A percentile compares a stretch with the other conserved stretches of the same genome.
Conservation (phyloP, 2,329 filamentous ascomycete genomes). For the Chaetomium sp. region DNA sequence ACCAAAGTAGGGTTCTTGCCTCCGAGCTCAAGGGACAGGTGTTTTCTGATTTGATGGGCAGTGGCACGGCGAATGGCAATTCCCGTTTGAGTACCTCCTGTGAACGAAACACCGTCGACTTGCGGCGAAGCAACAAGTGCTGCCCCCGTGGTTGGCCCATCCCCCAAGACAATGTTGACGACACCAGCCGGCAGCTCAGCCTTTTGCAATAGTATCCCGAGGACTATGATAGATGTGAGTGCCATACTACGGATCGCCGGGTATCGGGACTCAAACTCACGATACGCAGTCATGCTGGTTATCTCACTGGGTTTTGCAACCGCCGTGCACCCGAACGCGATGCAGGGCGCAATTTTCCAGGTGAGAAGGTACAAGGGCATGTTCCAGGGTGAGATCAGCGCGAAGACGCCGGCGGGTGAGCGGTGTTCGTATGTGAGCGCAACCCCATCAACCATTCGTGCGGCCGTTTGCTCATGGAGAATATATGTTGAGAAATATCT, state of each 20-base stretch:
- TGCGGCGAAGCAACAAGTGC: slow-evolving; percentile 36
- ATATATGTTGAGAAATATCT: slow-evolving; percentile 43
- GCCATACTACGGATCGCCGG: not conserved
- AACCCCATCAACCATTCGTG: slow-evolving; percentile 40
- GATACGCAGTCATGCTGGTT: slow-evolving; percentile 40
- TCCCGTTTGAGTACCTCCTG: slow-evolving; percentile 40
- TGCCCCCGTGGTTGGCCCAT: slow-evolving; percentile 39
- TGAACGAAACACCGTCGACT: slow-evolving; percentile 41
- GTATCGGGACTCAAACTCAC: slow-evolving; percentile 16
- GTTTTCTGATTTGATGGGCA: slow-evolving; percentile 40
- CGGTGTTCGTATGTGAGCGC: slow-evolving; percentile 42
- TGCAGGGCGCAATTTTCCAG: slow-evolving; percentile 42
- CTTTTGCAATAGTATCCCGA: slow-evolving; percentile 35
- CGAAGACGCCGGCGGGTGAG: slow-evolving; percentile 41
- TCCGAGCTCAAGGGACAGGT: slow-evolving; percentile 43
- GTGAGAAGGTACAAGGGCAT: slow-evolving; percentile 43
- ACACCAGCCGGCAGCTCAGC: slow-evolving; percentile 38
- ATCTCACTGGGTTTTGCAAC: slow-evolving; percentile 43
- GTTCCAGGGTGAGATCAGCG: slow-evolving; percentile 43
- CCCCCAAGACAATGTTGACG: slow-evolving; percentile 41
- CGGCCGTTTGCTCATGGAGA: slow-evolving; percentile 39
- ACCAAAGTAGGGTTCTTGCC: slow-evolving; percentile 57
- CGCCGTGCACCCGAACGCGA: slow-evolving; percentile 43
- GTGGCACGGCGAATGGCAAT: slow-evolving; percentile 40
- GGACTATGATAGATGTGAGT: slow-evolving; percentile 26